Evolutionary conservation across 495 filamentous ascomycete genomes (phyloP).

Genomic region (Penicillium longicatenatum): DNA sequence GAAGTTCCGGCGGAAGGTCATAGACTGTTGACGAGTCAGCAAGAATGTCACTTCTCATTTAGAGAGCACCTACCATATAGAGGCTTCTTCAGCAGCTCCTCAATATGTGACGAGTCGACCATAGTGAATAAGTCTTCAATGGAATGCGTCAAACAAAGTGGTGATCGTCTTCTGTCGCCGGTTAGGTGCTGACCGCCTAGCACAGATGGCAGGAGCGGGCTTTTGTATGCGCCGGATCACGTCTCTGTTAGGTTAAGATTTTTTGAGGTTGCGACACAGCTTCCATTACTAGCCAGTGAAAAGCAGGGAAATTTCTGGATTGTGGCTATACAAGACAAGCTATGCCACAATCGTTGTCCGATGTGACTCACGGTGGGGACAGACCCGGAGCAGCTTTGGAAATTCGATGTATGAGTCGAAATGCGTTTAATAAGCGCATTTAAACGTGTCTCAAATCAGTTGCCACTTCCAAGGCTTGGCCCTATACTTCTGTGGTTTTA

Average conservation of each 20-base stretch:
- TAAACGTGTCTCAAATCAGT: too few relatives aligned
- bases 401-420: too few relatives aligned
- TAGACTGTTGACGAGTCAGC: constrained; percentile 62
- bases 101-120: constrained; percentile 27
- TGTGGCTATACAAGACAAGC: constrained; percentile 7
- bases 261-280: not conserved
- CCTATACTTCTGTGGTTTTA: too few relatives aligned
- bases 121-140: constrained; percentile 17
- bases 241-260: too few relatives aligned
- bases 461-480: too few relatives aligned
- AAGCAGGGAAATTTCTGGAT: not conserved
- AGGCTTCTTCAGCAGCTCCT: constrained; percentile 62
- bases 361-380: constrained; percentile 10
- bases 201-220: not conserved
- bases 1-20: constrained; percentile 78
- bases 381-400: not conserved
- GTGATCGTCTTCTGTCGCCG: constrained; percentile 24
- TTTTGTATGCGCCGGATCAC: not conserved
- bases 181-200: constrained; percentile 6
- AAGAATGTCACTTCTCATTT: not conserved
- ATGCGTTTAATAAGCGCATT: too few relatives aligned
- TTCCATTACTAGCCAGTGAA: not conserved
- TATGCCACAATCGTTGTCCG: constrained; percentile 8
- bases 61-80: constrained; percentile 53
- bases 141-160: constrained; percentile 8